A percentile compares a stretch with the other conserved stretches of the same genome.
phyloP scores from a whole-genome alignment of 2,329 filamentous ascomycete genomes.

The Emmonsia crescens region DNA sequence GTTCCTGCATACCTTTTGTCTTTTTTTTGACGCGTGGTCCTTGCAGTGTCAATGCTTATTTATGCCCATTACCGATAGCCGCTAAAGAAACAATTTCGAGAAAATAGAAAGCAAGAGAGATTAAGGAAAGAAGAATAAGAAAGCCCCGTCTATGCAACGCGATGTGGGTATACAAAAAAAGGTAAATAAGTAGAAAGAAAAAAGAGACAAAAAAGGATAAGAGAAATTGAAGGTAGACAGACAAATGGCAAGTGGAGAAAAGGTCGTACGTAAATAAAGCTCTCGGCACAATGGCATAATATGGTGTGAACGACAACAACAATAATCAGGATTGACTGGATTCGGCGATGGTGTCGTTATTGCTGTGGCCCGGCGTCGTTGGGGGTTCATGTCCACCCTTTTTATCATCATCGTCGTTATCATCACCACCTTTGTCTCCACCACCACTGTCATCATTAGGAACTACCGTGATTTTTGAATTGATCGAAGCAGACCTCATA shows the following conservation, averaged over 20 bases:
- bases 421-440: slow-evolving; percentile 11
- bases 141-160: not conserved
- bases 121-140: not conserved
- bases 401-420: slow-evolving; percentile 19
- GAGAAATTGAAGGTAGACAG: not conserved
- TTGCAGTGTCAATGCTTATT: not conserved
- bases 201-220: not conserved
- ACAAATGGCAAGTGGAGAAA: not conserved
- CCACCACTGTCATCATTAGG: slow-evolving; percentile 25
- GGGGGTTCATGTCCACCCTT: slow-evolving; percentile 5
- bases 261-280: not conserved
- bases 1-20: not conserved
- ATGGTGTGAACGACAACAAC: not conserved
- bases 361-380: slow-evolving; percentile 11
- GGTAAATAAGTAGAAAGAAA: not conserved
- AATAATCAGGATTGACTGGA: not conserved
- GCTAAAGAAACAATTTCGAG: not conserved
- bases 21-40: not conserved
- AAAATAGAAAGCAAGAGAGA: not conserved
- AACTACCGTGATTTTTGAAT: slow-evolving; percentile 30
- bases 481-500: slow-evolving; percentile 40
- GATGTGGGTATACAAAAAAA: slow-evolving; percentile 4
- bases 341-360: slow-evolving; percentile 14
- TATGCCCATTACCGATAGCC: not conserved
- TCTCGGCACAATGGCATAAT: not conserved